phyloP scores from a whole-genome alignment of 2,329 filamentous ascomycete species.

The Corinectria fuckeliana region DNA sequence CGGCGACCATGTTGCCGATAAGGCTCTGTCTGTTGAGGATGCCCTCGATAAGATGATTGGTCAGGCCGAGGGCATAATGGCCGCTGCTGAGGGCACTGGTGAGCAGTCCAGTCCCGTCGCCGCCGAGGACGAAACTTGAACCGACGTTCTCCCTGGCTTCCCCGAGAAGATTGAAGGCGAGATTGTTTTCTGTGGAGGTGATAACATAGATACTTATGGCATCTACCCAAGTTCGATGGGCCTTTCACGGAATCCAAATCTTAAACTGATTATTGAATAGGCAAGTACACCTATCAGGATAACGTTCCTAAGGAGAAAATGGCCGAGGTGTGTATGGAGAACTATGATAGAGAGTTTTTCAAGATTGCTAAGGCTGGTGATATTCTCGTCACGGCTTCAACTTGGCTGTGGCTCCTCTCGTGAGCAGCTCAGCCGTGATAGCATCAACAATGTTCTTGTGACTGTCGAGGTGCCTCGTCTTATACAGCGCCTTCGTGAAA shows the following conservation, averaged over 20 bases:
- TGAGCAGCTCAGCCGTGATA: constrained; percentile 81
- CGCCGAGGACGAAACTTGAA: constrained; percentile 50
- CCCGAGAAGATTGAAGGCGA: constrained; percentile 83
- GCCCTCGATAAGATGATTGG: constrained; percentile 73
- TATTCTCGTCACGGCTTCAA: constrained; percentile 87
- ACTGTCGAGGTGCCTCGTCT: constrained; percentile 72
- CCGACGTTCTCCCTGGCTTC: constrained; percentile 82
- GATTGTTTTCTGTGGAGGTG: constrained; percentile 79
- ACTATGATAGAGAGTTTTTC: constrained; percentile 80
- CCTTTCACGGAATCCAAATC: not conserved
- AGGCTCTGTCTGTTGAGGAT: constrained; percentile 53
- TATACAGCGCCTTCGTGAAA: constrained; percentile 68
- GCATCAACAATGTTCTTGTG: constrained; percentile 80
- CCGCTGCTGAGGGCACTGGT: constrained; percentile 57
- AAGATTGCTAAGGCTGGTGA: constrained; percentile 70
- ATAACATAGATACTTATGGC: constrained; percentile 77
- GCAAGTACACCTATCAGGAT: constrained; percentile 91
- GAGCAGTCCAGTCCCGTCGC: constrained; percentile 13
- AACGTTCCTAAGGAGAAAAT: constrained; percentile 77
- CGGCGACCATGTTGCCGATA: constrained; percentile 11
- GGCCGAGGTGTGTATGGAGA: constrained; percentile 90
- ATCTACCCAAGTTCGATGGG: not conserved
- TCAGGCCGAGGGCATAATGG: constrained; percentile 68
- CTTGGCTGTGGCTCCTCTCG: constrained; percentile 75
- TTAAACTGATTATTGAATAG: constrained; percentile 47